A percentile compares a stretch with the other conserved stretches of the same genome.
Conservation (phyloP, 306 rosid species). For the Hippophae gyantsensis region DNA sequence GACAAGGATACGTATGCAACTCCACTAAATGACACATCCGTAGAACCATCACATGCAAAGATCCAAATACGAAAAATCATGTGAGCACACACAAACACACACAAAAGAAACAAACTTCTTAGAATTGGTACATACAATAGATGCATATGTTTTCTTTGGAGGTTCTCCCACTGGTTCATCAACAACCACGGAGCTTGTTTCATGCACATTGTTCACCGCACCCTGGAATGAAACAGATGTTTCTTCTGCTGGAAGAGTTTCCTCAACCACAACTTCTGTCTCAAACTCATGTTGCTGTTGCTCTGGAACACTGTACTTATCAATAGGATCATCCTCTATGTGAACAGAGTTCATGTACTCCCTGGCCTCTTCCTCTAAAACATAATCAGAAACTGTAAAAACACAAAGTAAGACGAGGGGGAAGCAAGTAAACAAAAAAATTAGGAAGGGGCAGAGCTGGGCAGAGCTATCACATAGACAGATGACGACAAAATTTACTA, state of each 20-base stretch:
- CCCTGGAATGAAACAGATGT: constrained; percentile 33
- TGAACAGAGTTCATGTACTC: constrained; percentile 63
- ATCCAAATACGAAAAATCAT: too few species aligned
- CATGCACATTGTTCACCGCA: constrained; percentile 34
- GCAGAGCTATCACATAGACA: too few species aligned
- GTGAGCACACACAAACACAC: too few species aligned
- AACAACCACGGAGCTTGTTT: constrained; percentile 32
- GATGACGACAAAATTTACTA: too few species aligned
- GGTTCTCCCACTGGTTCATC: constrained; percentile 77
- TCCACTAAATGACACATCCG: too few species aligned
- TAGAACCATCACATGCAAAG: too few species aligned
- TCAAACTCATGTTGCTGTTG: constrained; percentile 56
- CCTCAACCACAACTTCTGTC: constrained; percentile 70
- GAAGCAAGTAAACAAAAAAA: neutral
- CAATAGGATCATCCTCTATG: constrained; percentile 77
- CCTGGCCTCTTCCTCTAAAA: constrained; percentile 71
- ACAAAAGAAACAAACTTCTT: too few species aligned
- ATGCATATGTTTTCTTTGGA: constrained; percentile 75
- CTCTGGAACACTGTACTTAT: constrained; percentile 82
- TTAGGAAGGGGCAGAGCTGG: too few species aligned
- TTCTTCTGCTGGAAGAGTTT: constrained; percentile 53
- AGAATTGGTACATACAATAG: constrained; percentile 53
- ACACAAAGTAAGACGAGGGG: constrained; percentile 16
- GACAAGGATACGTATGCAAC: too few species aligned
- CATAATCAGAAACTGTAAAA: constrained; percentile 57